Conservation (phyloP, 805 yeast genomes). For the Candida incommunis region DNA sequence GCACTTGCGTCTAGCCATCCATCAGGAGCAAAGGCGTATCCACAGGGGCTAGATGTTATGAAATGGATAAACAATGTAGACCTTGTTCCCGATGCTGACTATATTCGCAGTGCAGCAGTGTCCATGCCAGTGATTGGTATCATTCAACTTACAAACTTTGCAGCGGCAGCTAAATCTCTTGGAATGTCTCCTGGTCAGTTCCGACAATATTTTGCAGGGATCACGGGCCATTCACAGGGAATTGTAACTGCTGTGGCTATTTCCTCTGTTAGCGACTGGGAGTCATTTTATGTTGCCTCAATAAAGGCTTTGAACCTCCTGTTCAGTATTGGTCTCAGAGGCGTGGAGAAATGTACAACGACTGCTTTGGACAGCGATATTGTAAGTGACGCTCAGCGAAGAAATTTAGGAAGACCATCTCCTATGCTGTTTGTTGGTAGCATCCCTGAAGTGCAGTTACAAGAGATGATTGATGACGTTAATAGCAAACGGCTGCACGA, state of each 20-base stretch:
- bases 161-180: slow-evolving; percentile 69
- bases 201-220: slow-evolving; percentile 38
- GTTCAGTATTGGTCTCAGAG: slow-evolving; percentile 88
- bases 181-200: slow-evolving; percentile 86
- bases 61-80: slow-evolving; percentile 79
- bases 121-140: slow-evolving; percentile 94
- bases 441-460: slow-evolving; percentile 66
- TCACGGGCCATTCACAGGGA: slow-evolving; percentile 34
- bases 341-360: slow-evolving; percentile 80
- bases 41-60: slow-evolving; percentile 84
- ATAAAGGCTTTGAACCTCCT: slow-evolving; percentile 70
- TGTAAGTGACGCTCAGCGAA: slow-evolving; percentile 79
- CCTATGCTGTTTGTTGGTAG: slow-evolving; percentile 96
- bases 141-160: slow-evolving; percentile 87
- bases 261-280: slow-evolving; percentile 74
- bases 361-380: slow-evolving; percentile 90
- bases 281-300: slow-evolving; percentile 55
- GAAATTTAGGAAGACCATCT: slow-evolving; percentile 92
- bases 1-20: slow-evolving; percentile 54
- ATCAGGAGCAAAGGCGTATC: slow-evolving; percentile 74
- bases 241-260: slow-evolving; percentile 85
- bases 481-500: slow-evolving; percentile 87
- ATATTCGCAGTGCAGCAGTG: slow-evolving; percentile 79
- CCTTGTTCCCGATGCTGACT: slow-evolving; percentile 76
- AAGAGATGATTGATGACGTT: slow-evolving; percentile 65